Base-by-base conservation (phyloP, 106 monocot genomes). In the Alisma plantagoaquatica region DNA sequence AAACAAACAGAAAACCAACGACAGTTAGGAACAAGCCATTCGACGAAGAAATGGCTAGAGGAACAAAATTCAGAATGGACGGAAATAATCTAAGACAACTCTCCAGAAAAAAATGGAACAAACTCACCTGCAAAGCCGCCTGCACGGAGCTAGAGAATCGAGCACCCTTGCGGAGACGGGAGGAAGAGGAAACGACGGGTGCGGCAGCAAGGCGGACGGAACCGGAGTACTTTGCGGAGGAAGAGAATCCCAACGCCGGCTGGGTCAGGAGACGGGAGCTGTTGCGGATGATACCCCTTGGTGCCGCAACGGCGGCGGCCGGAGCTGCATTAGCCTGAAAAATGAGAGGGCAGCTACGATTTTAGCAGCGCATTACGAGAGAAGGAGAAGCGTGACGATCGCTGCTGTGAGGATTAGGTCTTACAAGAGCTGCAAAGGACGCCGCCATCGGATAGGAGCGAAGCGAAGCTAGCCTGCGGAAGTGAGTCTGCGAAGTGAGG, bases 41-140 rank as follows among this genome's bases (percentile, higher is more conserved):
- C n/a, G n/a, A n/a, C n/a, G 4, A 44, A 6, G 6, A 41, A 8
- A 43, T 20, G n/a, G 19, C 26, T 31, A 2, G 3, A 23, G 27
- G 1, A 12, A 23, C 15, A 12, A 12, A 15, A 21, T 27, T 6
- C 33, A n/a, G n/a, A n/a, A n/a, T n/a, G n/a, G n/a, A n/a, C n/a
- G n/a, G n/a, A n/a, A n/a, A n/a, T n/a, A n/a, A n/a, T n/a, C n/a
- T n/a, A n/a, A n/a, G n/a, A n/a, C n/a, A n/a, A n/a, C n/a, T n/a
- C n/a, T n/a, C n/a, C n/a, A n/a, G n/a, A n/a, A n/a, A n/a, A n/a
- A n/a, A n/a, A n/a, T n/a, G n/a, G n/a, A n/a, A n/a, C n/a, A n/a
- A n/a, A n/a, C n/a, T 24, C 4, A 79, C 79, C 74, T 79, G 64
- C 33, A 66, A 49, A 38, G 65, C 79, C 6, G 79, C 74, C 12